Evolutionary conservation across 441 rosid genomes (phyloP), one percentile per base, ranked within the genome.

Genomic region (Euphorbia corollata): DNA sequence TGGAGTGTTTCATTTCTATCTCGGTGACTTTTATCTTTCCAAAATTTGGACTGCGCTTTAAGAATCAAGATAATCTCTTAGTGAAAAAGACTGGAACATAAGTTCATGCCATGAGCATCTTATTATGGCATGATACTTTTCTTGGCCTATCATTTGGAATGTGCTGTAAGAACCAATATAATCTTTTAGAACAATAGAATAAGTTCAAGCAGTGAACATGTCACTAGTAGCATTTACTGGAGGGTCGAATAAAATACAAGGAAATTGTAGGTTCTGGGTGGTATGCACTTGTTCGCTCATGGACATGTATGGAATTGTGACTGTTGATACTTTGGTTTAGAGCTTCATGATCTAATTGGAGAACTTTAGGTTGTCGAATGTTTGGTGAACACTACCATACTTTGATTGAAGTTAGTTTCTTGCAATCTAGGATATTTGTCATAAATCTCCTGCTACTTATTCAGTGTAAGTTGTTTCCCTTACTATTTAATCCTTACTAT

Each of bases 401-500:
- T 59, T 27, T 7, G 12, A 2, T 30, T 58, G 19, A 58, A 68
- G 64, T 43, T 68, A 45, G 19, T 27, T 68, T 58, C 27, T 24
- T 39, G 19, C 45, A 24, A 27, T 55, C 19, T 24, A 16, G 48
- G 56, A 24, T 41, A 27, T 18, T 16, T 22, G 12, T 22, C 56
- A 18, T 51, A 20, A 56, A 20, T 15, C 30, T 65, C n/a, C 10
- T 61, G 34, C 55, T 27, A 22, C 23, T 45, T 60, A 10, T 57
- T 56, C 55, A 39, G 56, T 41, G 41, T 5, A n/a, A 6, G 24
- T 11, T 10, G 30, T 54, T 11, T 2, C 48, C 23, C 18, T 16
- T 8, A 9, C 1, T 11, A 39, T 61, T 53, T 39, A 51, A 36
- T 53, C 53, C 24, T 48, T 10, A 8, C n/a, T 18, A 36, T 61